Evolutionary conservation across 1,284 basidiomycete species (phyloP), one percentile per base, ranked within the genome.

Genomic region (Leucoagaricus sp.): DNA sequence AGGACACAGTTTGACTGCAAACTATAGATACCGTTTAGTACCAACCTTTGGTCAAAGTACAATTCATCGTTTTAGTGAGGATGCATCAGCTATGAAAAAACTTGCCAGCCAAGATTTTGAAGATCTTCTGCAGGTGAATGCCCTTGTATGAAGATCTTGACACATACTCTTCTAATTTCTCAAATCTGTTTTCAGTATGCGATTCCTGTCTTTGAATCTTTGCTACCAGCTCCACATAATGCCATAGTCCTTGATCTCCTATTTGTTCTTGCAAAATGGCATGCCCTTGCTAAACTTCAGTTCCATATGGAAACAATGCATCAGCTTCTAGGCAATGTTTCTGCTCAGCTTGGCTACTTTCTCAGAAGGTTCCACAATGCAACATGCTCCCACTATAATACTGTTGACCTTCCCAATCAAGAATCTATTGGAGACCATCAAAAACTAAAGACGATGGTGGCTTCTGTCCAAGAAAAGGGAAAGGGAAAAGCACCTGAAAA

Each of bases 91-190:
- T 0, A 63, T 64, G 58, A 67, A 63, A 53, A 64, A 67, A 49
- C 58, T 72, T 0, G 69, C 72, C 7, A 72, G 68, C 0, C 60
- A 67, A 2, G 69, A 76, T 53, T 77, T 65, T 49, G 71, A 75
- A 49, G 69, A 70, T 58, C 49, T 76, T 0, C 57, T 76, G 0
- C 71, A 76, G 67, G 69, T 72, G 36, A n/a, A 46, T 57, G 10
- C n/a, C 13, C 8, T 50, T 50, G 21, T 25, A 17, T 36, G 13
- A 34, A 17, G n/a, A 21, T 6, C 21, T 19, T 17, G 15, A 6
- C 13, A 2, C n/a, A n/a, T n/a, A n/a, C n/a, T n/a, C n/a, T n/a
- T n/a, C n/a, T n/a, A n/a, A n/a, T n/a, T n/a, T n/a, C n/a, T n/a
- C n/a, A n/a, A n/a, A n/a, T n/a, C n/a, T n/a, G n/a, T n/a, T 0